Evolutionary conservation across 306 rosid species (phyloP).

Genomic region (Leucaena leucocephala): DNA sequence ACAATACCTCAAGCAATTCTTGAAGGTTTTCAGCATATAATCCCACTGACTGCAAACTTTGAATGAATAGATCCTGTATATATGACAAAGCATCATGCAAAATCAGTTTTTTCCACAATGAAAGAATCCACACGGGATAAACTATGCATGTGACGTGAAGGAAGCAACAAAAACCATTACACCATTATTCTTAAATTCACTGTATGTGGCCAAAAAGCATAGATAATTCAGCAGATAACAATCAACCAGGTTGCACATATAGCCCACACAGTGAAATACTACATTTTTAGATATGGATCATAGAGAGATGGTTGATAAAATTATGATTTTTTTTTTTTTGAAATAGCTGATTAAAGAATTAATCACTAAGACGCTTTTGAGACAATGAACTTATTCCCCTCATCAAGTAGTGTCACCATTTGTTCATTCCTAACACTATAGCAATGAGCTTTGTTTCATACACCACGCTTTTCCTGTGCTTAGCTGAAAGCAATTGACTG

Average conservation of each 20-base stretch:
- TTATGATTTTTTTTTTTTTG: neutral
- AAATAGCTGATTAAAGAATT: neutral
- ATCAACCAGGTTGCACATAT: slow-evolving; percentile 10
- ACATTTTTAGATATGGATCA: neutral
- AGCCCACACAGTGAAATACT: slow-evolving; percentile 1
- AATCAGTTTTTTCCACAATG: slow-evolving; percentile 27
- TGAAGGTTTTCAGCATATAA: slow-evolving; percentile 57
- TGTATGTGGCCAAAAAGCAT: slow-evolving; percentile 20
- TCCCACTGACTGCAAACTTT: slow-evolving; percentile 79
- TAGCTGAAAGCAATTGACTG: neutral
- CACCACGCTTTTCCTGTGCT: neutral
- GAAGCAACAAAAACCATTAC: slow-evolving; percentile 8
- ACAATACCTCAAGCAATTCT: slow-evolving; percentile 78
- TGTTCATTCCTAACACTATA: neutral
- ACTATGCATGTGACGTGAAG: slow-evolving; percentile 15
- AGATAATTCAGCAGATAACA: slow-evolving; percentile 17
- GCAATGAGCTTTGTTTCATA: neutral
- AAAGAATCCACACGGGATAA: neutral
- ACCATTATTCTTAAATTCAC: neutral
- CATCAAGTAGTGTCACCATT: neutral
- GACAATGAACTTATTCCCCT: neutral
- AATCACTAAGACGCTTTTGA: neutral
- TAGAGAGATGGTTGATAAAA: neutral
- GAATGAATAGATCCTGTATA: slow-evolving; percentile 84
- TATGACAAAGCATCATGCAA: slow-evolving; percentile 35